Percentiles rank a stretch among this genome's conserved stretches.
phyloP scores from a whole-genome alignment of 106 monocot species.

The Hemerocallis citrina region DNA sequence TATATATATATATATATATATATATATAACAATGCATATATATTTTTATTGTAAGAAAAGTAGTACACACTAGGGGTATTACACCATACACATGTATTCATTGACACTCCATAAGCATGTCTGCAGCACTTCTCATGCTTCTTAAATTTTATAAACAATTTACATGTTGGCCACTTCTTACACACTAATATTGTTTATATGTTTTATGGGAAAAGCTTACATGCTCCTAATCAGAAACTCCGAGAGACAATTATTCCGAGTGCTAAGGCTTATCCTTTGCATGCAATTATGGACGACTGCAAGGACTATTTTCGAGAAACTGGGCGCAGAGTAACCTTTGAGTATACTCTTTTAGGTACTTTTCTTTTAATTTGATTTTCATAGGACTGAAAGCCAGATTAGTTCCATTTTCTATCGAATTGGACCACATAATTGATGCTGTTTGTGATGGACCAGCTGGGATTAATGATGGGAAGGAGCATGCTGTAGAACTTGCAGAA shows the following conservation, averaged over 20 bases:
- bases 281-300: conserved; percentile 78
- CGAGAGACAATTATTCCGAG: conserved; percentile 82
- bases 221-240: conserved; percentile 89
- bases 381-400: background rate
- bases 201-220: conserved; percentile 42
- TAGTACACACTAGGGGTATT: no score
- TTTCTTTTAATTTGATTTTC: background rate
- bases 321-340: conserved; percentile 81
- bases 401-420: background rate
- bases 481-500: conserved; percentile 66
- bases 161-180: no score
- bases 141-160: no score
- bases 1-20: no score
- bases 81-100: no score
- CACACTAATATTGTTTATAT: background rate
- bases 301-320: conserved; percentile 69
- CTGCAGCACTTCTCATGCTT: no score
- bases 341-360: conserved; percentile 92
- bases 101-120: no score
- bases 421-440: background rate
- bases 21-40: no score
- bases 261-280: conserved; percentile 84
- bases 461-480: conserved; percentile 63
- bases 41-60: no score
- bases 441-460: conserved; percentile 37